Conservation (phyloP, 306 rosid species). For the Psophocarpus tetragonolobus region DNA sequence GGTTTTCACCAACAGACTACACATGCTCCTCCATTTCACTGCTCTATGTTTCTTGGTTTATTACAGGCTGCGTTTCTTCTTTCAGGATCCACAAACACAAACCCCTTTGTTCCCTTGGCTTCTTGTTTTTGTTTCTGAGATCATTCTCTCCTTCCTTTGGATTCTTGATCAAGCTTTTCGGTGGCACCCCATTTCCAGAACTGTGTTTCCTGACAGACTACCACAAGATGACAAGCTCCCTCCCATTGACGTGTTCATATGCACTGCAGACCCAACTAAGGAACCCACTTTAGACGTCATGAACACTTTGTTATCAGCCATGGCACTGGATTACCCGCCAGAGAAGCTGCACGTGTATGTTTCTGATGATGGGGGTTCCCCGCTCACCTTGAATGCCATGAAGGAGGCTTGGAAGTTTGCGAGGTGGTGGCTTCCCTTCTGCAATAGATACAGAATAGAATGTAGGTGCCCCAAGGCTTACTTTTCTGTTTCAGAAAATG, state of each 20-base stretch:
- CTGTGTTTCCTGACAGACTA: conserved; percentile 58
- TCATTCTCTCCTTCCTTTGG: conserved; percentile 67
- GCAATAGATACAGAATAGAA: conserved; percentile 44
- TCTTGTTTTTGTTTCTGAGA: conserved; percentile 58
- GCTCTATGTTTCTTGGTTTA: conserved; percentile 57
- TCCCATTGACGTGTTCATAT: conserved; percentile 62
- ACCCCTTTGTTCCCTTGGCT: conserved; percentile 49
- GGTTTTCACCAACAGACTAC: conserved; percentile 48
- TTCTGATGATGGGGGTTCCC: conserved; percentile 73
- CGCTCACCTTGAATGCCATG: conserved; percentile 49
- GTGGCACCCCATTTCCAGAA: conserved; percentile 58
- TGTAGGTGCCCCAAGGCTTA: conserved; percentile 65
- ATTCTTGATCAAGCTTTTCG: conserved; percentile 53
- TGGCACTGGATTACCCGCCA: conserved; percentile 72
- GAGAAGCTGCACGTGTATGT: conserved; percentile 72
- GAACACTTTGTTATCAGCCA: conserved; percentile 75
- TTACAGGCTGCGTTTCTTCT: conserved; percentile 50
- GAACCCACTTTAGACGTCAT: conserved; percentile 73
- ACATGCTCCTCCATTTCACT: conserved; percentile 49
- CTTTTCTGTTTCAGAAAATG: conserved; percentile 42
- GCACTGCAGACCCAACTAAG: conserved; percentile 65
- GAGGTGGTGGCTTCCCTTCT: conserved; percentile 69
- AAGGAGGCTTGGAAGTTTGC: conserved; percentile 59
- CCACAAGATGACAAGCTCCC: conserved; percentile 62
- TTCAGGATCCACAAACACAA: conserved; percentile 32